Evolutionary conservation across 2,329 filamentous ascomycete genomes (phyloP), one percentile per base, ranked within the genome.

Genomic region (Alternaria dauci): DNA sequence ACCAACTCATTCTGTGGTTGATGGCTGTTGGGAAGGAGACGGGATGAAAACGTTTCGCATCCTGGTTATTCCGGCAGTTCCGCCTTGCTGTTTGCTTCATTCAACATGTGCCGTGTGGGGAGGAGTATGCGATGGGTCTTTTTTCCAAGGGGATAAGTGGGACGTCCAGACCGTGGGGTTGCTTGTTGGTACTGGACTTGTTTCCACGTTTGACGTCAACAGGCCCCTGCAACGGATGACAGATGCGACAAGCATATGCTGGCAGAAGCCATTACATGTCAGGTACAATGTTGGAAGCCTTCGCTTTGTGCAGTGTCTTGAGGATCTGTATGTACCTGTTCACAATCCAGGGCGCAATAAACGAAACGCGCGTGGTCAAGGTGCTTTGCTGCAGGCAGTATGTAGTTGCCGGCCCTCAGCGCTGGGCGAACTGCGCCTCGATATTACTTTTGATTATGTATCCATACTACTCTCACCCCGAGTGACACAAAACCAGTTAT

Each of bases 31-130:
- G 32, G 47, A 20, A 30, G 23, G 38, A 26, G 52, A 30, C 34
- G 46, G 46, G 52, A 56, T 52, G 58, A 23, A 56, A 25, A 36
- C 18, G 58, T 60, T 60, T 60, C 52, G 55, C 32, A 60, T 46
- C 28, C 52, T 52, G 46, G 52, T 55, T 30, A 28, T 28, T 43
- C 42, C 41, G 25, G 48, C 36, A 42, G 28, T 53, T 53, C 48
- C n/a, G 48, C 48, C 25, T 28, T 28, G 32, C 41, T 52, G 55
- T 58, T 38, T 38, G 11, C 42, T 42, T 48, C 23, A 23, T 42
- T 12, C 38, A 34, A 38, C 38, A 55, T n/a, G 41, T 55, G 52
- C 44, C 44, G 28, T 23, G 38, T 55, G 39, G 57, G 30, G 44
- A 41, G 11, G 39, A 44, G 38, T 36, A 39, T 46, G 28, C 18